phyloP scores from a whole-genome alignment of 1,139 yeast species.

The Debaryomyces sp. region DNA sequence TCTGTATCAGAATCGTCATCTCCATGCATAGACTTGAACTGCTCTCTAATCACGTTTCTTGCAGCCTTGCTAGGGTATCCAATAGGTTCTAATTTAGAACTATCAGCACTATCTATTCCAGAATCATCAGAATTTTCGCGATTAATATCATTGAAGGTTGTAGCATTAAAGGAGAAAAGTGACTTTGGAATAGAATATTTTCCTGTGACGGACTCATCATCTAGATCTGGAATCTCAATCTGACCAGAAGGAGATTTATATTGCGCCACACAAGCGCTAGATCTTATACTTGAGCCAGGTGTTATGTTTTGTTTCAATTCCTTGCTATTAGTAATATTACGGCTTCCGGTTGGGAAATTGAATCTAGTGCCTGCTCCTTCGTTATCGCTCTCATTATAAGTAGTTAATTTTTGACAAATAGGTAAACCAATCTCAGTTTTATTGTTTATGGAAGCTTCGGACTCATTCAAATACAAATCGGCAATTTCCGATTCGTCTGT shows the following conservation, averaged over 20 bases:
- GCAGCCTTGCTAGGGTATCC: constrained; percentile 41
- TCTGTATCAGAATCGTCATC: constrained; percentile 37
- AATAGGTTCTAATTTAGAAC: constrained; percentile 31
- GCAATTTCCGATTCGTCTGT: not conserved
- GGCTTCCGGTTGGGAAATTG: constrained; percentile 40
- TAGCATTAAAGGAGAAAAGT: constrained; percentile 27
- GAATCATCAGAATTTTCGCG: constrained; percentile 19
- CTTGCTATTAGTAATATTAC: constrained; percentile 38
- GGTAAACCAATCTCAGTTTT: not conserved
- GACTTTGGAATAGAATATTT: constrained; percentile 26
- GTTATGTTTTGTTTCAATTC: constrained; percentile 21
- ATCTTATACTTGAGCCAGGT: constrained; percentile 16
- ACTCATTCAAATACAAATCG: not conserved
- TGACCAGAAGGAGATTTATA: constrained; percentile 37
- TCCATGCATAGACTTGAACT: constrained; percentile 26
- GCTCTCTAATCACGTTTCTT: constrained; percentile 28
- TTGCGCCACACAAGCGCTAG: constrained; percentile 26
- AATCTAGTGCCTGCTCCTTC: constrained; percentile 39
- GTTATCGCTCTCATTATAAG: constrained; percentile 25
- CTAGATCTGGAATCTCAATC: constrained; percentile 47
- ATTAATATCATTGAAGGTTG: constrained; percentile 31
- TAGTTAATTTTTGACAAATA: not conserved
- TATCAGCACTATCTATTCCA: constrained; percentile 3
- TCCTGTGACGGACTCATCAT: constrained; percentile 23
- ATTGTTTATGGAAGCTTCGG: constrained; percentile 1